Conservation (phyloP, 2,329 filamentous ascomycete genomes). For the Colletotrichum viniferum region DNA sequence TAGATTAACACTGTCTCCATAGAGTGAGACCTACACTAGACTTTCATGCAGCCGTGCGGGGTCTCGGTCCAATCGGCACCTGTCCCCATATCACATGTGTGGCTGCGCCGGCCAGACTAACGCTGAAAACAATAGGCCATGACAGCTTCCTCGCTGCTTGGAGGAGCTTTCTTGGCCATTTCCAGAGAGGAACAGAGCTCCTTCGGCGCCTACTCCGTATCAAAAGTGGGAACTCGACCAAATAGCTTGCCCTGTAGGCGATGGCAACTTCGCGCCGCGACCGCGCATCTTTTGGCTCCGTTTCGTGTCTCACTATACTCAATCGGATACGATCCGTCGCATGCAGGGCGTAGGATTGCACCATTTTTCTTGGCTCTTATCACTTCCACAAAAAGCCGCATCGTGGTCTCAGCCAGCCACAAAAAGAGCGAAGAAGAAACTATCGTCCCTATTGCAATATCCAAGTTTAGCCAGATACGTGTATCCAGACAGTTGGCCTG, state of each 20-base stretch:
- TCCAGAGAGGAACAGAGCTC: not conserved
- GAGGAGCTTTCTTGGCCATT: not conserved
- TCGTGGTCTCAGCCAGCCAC: not conserved
- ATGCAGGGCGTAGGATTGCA: slow-evolving; percentile 11
- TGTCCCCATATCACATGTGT: slow-evolving; percentile 11
- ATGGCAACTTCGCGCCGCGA: not conserved
- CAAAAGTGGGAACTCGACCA: slow-evolving; percentile 11
- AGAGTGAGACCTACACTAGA: not conserved
- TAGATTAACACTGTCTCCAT: not conserved
- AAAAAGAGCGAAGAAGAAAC: not conserved
- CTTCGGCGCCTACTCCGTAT: slow-evolving; percentile 1
- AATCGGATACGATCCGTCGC: slow-evolving; percentile 14
- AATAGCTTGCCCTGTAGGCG: not conserved
- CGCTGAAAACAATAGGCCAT: not conserved
- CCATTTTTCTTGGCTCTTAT: slow-evolving; percentile 14
- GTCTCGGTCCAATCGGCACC: slow-evolving; percentile 21
- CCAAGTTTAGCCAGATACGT: slow-evolving; percentile 6
- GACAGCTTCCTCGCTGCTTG: not conserved
- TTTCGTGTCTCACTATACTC: slow-evolving; percentile 1
- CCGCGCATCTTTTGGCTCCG: not conserved
- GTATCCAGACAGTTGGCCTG: not conserved
- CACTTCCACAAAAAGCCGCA: slow-evolving; percentile 12
- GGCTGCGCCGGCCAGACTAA: not conserved
- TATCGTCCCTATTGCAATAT: not conserved
- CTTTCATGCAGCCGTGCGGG: slow-evolving; percentile 15